Evolutionary conservation across 305 asterid species (phyloP).

Genomic region (Fraxinus albicans): DNA sequence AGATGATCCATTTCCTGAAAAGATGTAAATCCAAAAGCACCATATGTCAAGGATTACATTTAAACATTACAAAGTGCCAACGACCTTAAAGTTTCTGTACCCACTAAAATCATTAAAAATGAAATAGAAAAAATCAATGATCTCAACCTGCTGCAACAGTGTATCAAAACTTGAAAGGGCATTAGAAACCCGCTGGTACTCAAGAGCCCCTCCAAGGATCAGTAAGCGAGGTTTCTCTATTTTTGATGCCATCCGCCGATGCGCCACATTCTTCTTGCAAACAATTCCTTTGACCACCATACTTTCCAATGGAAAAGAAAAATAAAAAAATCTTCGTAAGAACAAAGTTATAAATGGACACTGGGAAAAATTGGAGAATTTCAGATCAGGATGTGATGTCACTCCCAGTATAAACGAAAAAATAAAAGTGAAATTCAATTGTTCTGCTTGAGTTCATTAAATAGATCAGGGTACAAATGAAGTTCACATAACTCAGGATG

Average conservation of each 20-base stretch:
- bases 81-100: background rate
- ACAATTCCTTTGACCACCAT: constrained; percentile 86
- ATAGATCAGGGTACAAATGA: background rate
- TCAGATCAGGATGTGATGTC: background rate
- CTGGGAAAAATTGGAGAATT: constrained; percentile 10
- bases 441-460: background rate
- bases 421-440: background rate
- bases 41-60: constrained; percentile 11
- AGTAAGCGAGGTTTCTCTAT: constrained; percentile 83
- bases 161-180: constrained; percentile 94
- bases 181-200: constrained; percentile 91
- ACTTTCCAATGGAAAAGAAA: constrained; percentile 42
- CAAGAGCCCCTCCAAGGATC: constrained; percentile 96
- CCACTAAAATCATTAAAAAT: background rate
- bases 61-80: constrained; percentile 8
- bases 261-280: constrained; percentile 95
- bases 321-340: constrained; percentile 16
- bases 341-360: constrained; percentile 13
- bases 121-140: constrained; percentile 6
- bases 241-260: constrained; percentile 87
- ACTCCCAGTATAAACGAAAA: background rate
- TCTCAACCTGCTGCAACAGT: constrained; percentile 84
- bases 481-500: background rate
- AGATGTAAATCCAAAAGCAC: constrained; percentile 24
- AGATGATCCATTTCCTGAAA: constrained; percentile 98